Conservation (phyloP, 2,329 filamentous ascomycete genomes). For the Mycosphaerella arachidis region DNA sequence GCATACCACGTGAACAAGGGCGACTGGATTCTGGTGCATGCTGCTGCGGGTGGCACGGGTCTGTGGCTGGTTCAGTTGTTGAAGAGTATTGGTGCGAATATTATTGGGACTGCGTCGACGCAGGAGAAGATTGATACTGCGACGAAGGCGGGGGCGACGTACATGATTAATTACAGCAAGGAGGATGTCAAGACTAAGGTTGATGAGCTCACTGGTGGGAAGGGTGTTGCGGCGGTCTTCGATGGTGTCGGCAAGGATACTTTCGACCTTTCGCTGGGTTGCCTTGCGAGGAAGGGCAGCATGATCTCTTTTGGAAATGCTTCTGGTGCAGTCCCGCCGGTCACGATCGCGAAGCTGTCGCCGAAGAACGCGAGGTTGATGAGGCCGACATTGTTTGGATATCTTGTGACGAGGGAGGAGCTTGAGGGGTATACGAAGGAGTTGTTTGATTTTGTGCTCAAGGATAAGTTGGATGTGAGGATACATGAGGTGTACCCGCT, state of each 20-base stretch:
- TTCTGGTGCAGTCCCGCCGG: slow-evolving; percentile 70
- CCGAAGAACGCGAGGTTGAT: slow-evolving; percentile 74
- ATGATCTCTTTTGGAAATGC: slow-evolving; percentile 79
- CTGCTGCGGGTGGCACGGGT: slow-evolving; percentile 78
- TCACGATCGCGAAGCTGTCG: slow-evolving; percentile 56
- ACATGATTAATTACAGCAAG: slow-evolving; percentile 63
- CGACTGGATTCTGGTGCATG: slow-evolving; percentile 80
- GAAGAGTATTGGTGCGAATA: slow-evolving; percentile 64
- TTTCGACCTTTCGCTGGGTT: slow-evolving; percentile 72
- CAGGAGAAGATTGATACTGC: slow-evolving; percentile 68
- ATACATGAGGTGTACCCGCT: slow-evolving; percentile 76
- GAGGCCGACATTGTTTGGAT: slow-evolving; percentile 69
- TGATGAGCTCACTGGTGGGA: slow-evolving; percentile 64
- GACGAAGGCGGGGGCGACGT: slow-evolving; percentile 64
- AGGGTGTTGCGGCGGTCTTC: slow-evolving; percentile 73
- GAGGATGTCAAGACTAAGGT: slow-evolving; percentile 59
- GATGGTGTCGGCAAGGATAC: slow-evolving; percentile 83
- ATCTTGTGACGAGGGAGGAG: slow-evolving; percentile 65
- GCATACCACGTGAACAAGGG: slow-evolving; percentile 65
- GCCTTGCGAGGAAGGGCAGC: slow-evolving; percentile 70
- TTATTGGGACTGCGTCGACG: slow-evolving; percentile 75
- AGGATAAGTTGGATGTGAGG: slow-evolving; percentile 65
- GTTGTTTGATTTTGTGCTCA: slow-evolving; percentile 66
- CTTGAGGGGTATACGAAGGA: slow-evolving; percentile 65
- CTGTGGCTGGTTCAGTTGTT: slow-evolving; percentile 72